These are phyloP conservation scores for Mesembryanthemum crystallinum DNA, from an alignment of 148 eudicot genomes.

Conservation along the genomic window DNA sequence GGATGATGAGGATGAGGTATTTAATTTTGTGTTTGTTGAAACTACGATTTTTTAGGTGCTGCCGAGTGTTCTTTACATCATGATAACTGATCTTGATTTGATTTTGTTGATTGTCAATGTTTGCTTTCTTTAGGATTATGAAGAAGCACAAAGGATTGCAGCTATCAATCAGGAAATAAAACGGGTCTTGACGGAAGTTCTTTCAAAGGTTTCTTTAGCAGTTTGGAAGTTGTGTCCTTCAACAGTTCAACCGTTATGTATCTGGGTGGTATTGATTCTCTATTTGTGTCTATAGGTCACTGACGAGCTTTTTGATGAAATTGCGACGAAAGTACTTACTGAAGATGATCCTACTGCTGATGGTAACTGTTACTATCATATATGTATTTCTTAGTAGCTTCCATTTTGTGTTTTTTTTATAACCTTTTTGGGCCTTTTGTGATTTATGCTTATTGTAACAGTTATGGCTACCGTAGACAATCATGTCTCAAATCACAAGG, in stretches of 20 bases:
- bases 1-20: slow-evolving; percentile 66
- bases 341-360: slow-evolving; percentile 61
- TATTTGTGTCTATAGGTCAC: slow-evolving; percentile 61
- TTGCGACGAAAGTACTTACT: slow-evolving; percentile 79
- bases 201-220: slow-evolving; percentile 59
- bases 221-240: slow-evolving; percentile 1
- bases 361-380: slow-evolving; percentile 38
- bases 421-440: slow-evolving; percentile 1
- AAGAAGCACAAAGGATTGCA: slow-evolving; percentile 76
- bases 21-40: slow-evolving; percentile 27
- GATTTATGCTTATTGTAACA: slow-evolving; percentile 7
- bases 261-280: slow-evolving; percentile 23
- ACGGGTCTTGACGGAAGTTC: slow-evolving; percentile 92
- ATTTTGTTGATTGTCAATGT: slow-evolving; percentile 7
- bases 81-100: slow-evolving; percentile 2
- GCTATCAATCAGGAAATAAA: slow-evolving; percentile 94
- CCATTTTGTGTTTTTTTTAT: slow-evolving; percentile 10
- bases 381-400: slow-evolving; percentile 10
- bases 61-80: not conserved
- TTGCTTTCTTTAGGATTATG: slow-evolving; percentile 55
- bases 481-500: slow-evolving; percentile 29
- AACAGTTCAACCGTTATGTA: not conserved
- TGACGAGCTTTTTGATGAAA: slow-evolving; percentile 89
- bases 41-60: slow-evolving; percentile 3
- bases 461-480: slow-evolving; percentile 35